These are phyloP conservation scores for Nakaseomyces glabratus DNA, from an alignment of 1,139 yeast species.

Conservation along the genomic window DNA sequence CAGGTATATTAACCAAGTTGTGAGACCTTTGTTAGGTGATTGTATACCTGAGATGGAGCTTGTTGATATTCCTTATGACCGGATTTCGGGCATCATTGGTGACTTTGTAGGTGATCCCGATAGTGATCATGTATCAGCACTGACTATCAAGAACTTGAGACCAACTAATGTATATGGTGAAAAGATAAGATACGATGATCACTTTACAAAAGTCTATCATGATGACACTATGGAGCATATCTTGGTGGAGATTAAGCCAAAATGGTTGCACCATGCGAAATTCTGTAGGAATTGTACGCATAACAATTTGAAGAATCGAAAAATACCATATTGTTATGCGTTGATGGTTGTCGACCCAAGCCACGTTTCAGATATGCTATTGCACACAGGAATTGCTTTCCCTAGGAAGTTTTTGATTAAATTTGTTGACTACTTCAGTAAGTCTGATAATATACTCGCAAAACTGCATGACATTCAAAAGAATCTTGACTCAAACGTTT, in stretches of 20 bases:
- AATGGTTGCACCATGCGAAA: constrained; percentile 21
- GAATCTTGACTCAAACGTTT: constrained; percentile 8
- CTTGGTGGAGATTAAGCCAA: constrained; percentile 29
- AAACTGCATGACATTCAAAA: constrained; percentile 17
- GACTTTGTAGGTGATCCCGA: constrained; percentile 11
- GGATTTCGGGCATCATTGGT: constrained; percentile 7
- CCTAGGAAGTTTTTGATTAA: constrained; percentile 14
- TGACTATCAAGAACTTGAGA: constrained; percentile 19
- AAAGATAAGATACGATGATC: constrained; percentile 17
- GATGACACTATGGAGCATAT: constrained; percentile 3
- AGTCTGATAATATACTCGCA: constrained; percentile 16
- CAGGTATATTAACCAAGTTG: constrained; percentile 13
- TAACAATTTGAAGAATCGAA: constrained; percentile 18
- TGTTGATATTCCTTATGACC: constrained; percentile 8
- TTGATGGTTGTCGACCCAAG: constrained; percentile 11
- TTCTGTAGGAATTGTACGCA: constrained; percentile 30
- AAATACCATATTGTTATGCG: constrained; percentile 21
- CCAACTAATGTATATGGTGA: constrained; percentile 4
- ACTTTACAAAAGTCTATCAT: constrained; percentile 20
- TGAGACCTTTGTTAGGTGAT: constrained; percentile 14
- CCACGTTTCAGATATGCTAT: constrained; percentile 11
- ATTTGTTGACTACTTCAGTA: constrained; percentile 15
- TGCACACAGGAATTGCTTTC: constrained; percentile 1
- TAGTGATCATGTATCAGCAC: constrained; percentile 11
- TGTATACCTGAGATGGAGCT: constrained; percentile 18